Evolutionary conservation across 176 grass and related monocot species (phyloP).

Genomic region (Eremochloa ophiuroides): DNA sequence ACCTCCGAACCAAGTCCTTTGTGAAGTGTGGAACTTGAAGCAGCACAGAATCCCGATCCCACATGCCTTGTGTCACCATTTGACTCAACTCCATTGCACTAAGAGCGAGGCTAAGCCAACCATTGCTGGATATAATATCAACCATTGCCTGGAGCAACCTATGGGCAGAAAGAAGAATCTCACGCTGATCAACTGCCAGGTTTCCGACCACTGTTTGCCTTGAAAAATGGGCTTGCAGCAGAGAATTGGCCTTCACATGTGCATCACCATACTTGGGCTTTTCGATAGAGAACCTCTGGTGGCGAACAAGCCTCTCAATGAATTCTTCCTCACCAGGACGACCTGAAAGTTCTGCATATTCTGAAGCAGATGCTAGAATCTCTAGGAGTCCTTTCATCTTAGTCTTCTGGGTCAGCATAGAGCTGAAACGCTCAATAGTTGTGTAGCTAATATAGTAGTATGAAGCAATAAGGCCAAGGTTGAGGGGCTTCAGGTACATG

Average conservation of each 20-base stretch:
- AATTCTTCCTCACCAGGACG: conserved; percentile 77
- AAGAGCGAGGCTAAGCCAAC: conserved; percentile 84
- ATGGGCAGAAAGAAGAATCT: conserved; percentile 82
- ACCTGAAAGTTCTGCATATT: conserved; percentile 75
- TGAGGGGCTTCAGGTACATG: conserved; percentile 93
- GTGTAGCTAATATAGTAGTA: conserved; percentile 97
- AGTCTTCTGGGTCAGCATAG: conserved; percentile 76
- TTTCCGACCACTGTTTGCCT: conserved; percentile 76
- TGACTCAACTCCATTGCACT: conserved; percentile 92
- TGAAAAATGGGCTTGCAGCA: conserved; percentile 92
- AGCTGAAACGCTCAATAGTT: conserved; percentile 82
- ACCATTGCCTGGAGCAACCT: conserved; percentile 95
- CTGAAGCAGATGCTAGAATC: conserved; percentile 77
- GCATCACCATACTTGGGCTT: conserved; percentile 80
- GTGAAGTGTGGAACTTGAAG: conserved; percentile 82
- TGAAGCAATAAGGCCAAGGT: conserved; percentile 92
- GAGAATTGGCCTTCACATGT: conserved; percentile 84
- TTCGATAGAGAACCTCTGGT: conserved; percentile 92
- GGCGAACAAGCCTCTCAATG: conserved; percentile 81
- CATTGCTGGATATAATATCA: conserved; percentile 93
- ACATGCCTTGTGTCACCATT: conserved; percentile 98
- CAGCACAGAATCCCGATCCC: conserved; percentile 84
- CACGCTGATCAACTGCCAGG: conserved; percentile 78
- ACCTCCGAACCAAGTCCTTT: conserved; percentile 70
- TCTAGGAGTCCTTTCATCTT: conserved; percentile 94